phyloP scores from a whole-genome alignment of 371 early-diverging fungal genomes.

The Capillidium heterosporum region DNA sequence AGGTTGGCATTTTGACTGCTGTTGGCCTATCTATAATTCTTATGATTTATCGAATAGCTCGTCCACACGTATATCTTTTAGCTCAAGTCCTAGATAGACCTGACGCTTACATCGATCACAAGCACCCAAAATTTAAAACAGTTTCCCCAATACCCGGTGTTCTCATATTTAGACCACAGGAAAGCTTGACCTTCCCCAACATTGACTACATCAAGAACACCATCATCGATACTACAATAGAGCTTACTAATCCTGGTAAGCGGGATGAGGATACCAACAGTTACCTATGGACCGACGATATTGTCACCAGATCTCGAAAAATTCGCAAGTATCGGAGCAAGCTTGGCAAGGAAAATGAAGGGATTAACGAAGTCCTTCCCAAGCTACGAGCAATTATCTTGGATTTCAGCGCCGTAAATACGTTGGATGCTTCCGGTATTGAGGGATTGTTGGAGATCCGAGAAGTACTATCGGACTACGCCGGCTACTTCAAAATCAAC shows the following conservation, averaged over 20 bases:
- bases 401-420: slow-evolving; percentile 39
- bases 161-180: slow-evolving; percentile 38
- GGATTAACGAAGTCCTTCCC: not conserved
- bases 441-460: slow-evolving; percentile 38
- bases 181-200: slow-evolving; percentile 54
- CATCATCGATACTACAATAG: slow-evolving; percentile 7
- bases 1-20: slow-evolving; percentile 47
- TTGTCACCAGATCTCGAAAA: not conserved
- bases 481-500: slow-evolving; percentile 11
- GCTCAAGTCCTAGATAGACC: slow-evolving; percentile 7
- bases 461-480: slow-evolving; percentile 24
- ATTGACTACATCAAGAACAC: slow-evolving; percentile 21
- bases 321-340: not conserved
- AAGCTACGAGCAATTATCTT: slow-evolving; percentile 33
- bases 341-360: not conserved
- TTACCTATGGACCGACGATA: slow-evolving; percentile 12
- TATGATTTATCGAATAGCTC: slow-evolving; percentile 47
- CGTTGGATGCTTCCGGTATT: slow-evolving; percentile 55
- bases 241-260: slow-evolving; percentile 8
- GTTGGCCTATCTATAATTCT: slow-evolving; percentile 37
- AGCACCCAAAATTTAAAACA: not conserved
- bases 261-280: not conserved
- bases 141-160: slow-evolving; percentile 26
- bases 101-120: slow-evolving; percentile 5
- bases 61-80: slow-evolving; percentile 23